Evolutionary conservation across 2,329 filamentous ascomycete genomes (phyloP).

Genomic region (Verticillium nubilum): DNA sequence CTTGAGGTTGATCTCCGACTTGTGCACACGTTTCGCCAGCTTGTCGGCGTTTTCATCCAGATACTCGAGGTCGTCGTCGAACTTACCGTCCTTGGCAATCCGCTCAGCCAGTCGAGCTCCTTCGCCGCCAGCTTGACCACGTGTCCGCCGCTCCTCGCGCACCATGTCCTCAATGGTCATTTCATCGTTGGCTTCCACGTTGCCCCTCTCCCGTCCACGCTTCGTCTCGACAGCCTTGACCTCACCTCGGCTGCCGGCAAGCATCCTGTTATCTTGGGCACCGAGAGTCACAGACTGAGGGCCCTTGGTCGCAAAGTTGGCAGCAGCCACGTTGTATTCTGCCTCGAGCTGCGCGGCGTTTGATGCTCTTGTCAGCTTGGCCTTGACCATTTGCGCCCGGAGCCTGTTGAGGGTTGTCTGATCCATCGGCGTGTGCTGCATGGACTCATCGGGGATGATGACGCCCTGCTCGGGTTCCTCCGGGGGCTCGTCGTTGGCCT

Average conservation of each 20-base stretch:
- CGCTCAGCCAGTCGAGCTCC: slow-evolving; percentile 79
- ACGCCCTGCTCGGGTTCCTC: slow-evolving; percentile 44
- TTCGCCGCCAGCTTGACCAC: slow-evolving; percentile 71
- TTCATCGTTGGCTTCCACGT: slow-evolving; percentile 86
- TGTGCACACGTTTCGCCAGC: slow-evolving; percentile 80
- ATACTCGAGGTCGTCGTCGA: slow-evolving; percentile 89
- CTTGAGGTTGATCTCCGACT: slow-evolving; percentile 81
- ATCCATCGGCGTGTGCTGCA: slow-evolving; percentile 55
- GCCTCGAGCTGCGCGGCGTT: slow-evolving; percentile 73
- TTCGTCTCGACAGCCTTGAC: slow-evolving; percentile 74
- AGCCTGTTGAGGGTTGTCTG: slow-evolving; percentile 81
- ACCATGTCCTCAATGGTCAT: slow-evolving; percentile 98
- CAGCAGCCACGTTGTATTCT: slow-evolving; percentile 74
- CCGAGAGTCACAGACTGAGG: slow-evolving; percentile 73
- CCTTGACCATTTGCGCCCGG: slow-evolving; percentile 93
- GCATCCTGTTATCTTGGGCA: slow-evolving; percentile 83
- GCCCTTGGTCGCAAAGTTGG: slow-evolving; percentile 50
- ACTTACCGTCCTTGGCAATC: slow-evolving; percentile 89
- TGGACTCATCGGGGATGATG: slow-evolving; percentile 48
- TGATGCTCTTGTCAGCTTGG: slow-evolving; percentile 74
- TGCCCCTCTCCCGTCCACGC: slow-evolving; percentile 76
- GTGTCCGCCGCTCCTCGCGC: slow-evolving; percentile 83
- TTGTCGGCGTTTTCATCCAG: slow-evolving; percentile 95
- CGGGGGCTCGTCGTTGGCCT: slow-evolving; percentile 14
- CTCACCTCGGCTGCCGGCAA: slow-evolving; percentile 69